Evolutionary conservation across 2,329 filamentous ascomycete genomes (phyloP).

Genomic region (Colletotrichum liaoningense): DNA sequence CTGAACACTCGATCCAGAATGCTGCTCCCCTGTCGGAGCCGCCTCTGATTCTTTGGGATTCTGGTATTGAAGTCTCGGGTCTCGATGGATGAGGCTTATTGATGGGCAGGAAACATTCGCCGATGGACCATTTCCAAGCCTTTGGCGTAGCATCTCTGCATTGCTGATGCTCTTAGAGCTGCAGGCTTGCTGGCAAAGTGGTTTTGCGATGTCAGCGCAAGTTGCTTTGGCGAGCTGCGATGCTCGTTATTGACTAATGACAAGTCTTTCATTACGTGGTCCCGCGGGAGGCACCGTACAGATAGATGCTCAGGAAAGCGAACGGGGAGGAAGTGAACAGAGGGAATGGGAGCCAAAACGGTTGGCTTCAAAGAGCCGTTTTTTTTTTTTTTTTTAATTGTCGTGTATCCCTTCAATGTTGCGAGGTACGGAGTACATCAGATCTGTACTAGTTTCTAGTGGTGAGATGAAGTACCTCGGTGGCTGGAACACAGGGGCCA

Average conservation of each 20-base stretch:
- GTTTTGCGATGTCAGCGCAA: slow-evolving; percentile 6
- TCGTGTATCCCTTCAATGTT: neutral
- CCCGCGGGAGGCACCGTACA: neutral
- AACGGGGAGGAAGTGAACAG: neutral
- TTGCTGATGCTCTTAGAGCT: neutral
- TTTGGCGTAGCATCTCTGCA: no score
- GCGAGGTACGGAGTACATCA: neutral
- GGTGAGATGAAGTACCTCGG: neutral
- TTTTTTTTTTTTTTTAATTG: neutral
- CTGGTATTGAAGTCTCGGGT: neutral
- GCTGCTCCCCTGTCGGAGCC: no score
- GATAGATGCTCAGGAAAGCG: neutral
- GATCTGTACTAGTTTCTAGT: neutral
- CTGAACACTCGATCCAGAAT: neutral
- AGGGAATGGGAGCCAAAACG: neutral
- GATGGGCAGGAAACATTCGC: neutral
- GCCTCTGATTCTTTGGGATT: neutral
- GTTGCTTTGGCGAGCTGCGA: neutral
- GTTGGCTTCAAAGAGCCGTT: neutral
- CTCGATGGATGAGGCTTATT: no score
- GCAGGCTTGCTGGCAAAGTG: neutral
- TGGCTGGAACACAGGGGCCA: neutral
- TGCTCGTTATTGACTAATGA: slow-evolving; percentile 13
- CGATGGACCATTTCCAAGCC: neutral
- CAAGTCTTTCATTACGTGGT: slow-evolving; percentile 19